Evolutionary conservation across 108 stramenopile genomes (phyloP).

Genomic region (Cylindrotheca fusiformis): DNA sequence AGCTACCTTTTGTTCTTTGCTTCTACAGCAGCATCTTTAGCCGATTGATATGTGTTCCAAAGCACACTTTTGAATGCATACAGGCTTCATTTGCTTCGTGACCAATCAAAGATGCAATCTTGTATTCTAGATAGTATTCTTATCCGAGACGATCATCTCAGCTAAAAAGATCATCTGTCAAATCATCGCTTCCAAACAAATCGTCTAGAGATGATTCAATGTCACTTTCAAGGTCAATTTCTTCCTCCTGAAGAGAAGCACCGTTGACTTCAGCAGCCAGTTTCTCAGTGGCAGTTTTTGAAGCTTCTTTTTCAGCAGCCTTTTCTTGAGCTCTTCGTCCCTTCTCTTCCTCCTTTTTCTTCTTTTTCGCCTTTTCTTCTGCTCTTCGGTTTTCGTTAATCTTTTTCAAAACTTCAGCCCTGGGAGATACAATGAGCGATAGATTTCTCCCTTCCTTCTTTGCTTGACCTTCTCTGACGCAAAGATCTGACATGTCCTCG

Average conservation of each 20-base stretch:
- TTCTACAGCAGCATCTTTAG: too few relatives aligned
- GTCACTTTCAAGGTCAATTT: slow-evolving; percentile 60
- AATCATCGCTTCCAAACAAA: slow-evolving; percentile 65
- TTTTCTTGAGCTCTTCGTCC: slow-evolving; percentile 25
- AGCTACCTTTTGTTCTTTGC: too few relatives aligned
- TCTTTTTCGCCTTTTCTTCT: slow-evolving; percentile 73
- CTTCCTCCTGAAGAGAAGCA: slow-evolving; percentile 44
- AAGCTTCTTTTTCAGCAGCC: slow-evolving; percentile 19
- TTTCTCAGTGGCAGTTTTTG: slow-evolving; percentile 4
- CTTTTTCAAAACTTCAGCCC: slow-evolving; percentile 75
- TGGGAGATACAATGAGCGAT: slow-evolving; percentile 66
- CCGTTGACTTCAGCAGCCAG: slow-evolving; percentile 32
- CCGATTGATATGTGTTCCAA: too few relatives aligned
- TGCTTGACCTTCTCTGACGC: slow-evolving; percentile 65
- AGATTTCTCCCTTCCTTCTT: slow-evolving; percentile 74
- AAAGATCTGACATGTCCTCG: slow-evolving; percentile 54
- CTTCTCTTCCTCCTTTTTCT: slow-evolving; percentile 42
- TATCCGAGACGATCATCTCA: too few relatives aligned
- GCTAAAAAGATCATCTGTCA: slow-evolving; percentile 75
- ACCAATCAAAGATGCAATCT: too few relatives aligned
- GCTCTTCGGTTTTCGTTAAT: slow-evolving; percentile 65
- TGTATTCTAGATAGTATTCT: too few relatives aligned
- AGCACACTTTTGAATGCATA: too few relatives aligned
- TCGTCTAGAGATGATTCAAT: slow-evolving; percentile 73
- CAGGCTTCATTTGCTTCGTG: too few relatives aligned